phyloP scores from a whole-genome alignment of 306 rosid genomes.

The Herpetospermum pedunculosum region DNA sequence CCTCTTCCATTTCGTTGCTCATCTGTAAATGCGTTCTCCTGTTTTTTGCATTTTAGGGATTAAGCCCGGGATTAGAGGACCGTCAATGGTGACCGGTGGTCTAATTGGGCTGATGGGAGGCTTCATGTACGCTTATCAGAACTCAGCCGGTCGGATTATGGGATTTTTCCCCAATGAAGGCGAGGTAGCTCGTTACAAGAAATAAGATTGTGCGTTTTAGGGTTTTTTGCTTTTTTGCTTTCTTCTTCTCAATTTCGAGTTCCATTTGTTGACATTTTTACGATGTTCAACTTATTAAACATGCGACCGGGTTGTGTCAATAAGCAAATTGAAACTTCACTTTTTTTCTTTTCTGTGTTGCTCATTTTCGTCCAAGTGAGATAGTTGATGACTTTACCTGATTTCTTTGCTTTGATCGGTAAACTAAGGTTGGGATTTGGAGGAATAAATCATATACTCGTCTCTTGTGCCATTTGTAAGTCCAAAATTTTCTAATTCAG shows the following conservation, averaged over 20 bases:
- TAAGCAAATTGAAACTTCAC: neutral
- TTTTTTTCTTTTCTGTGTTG: neutral
- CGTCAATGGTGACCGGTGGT: conserved; percentile 96
- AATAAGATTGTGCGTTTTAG: conserved; percentile 27
- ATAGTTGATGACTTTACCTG: neutral
- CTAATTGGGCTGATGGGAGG: conserved; percentile 87
- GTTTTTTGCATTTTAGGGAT: conserved; percentile 37
- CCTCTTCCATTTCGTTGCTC: neutral
- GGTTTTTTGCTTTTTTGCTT: neutral
- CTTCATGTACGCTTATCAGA: conserved; percentile 92
- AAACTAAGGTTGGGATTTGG: neutral
- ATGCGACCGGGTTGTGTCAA: conserved; percentile 3
- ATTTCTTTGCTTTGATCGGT: neutral
- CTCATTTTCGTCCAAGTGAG: neutral
- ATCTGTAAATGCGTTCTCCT: neutral
- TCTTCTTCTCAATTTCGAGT: neutral
- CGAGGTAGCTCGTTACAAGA: conserved; percentile 82
- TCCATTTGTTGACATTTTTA: neutral
- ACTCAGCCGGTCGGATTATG: conserved; percentile 83
- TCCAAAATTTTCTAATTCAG: neutral
- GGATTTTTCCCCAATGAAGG: conserved; percentile 84
- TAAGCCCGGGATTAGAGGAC: conserved; percentile 87
- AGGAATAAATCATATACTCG: neutral
- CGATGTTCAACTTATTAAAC: neutral
- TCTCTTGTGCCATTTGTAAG: neutral